These are phyloP conservation scores for Russula vinacea DNA, from an alignment of 768 basidiomycete genomes.

Conservation along the genomic window DNA sequence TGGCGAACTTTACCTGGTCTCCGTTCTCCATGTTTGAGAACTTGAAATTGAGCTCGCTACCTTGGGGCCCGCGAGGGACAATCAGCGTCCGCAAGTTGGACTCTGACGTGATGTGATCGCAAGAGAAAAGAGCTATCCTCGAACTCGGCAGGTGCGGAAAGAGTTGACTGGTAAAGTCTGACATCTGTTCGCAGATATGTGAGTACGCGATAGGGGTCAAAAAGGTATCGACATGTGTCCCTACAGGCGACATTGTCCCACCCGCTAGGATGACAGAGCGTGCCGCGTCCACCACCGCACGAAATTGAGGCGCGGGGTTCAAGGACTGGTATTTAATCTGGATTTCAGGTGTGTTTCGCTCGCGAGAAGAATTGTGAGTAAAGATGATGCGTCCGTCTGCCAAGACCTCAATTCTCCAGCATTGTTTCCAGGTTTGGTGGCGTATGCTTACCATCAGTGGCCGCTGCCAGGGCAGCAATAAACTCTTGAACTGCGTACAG, in stretches of 20 bases:
- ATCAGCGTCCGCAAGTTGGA: slow-evolving; percentile 75
- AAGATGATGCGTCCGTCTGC: slow-evolving; percentile 73
- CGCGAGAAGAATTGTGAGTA: slow-evolving; percentile 37
- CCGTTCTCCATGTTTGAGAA: slow-evolving; percentile 66
- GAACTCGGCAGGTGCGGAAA: slow-evolving; percentile 62
- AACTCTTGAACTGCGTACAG: slow-evolving; percentile 80
- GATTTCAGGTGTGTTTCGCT: slow-evolving; percentile 38
- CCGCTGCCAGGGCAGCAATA: slow-evolving; percentile 68
- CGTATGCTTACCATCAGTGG: slow-evolving; percentile 57
- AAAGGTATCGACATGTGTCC: slow-evolving; percentile 29
- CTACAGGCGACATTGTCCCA: slow-evolving; percentile 97
- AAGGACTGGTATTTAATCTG: slow-evolving; percentile 88
- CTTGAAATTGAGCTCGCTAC: slow-evolving; percentile 76
- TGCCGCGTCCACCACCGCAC: slow-evolving; percentile 77
- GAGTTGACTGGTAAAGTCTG: slow-evolving; percentile 80
- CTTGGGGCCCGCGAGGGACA: slow-evolving; percentile 69
- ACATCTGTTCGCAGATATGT: slow-evolving; percentile 53
- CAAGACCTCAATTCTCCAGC: neutral
- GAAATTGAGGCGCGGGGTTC: slow-evolving; percentile 85
- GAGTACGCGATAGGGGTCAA: neutral
- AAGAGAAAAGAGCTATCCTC: slow-evolving; percentile 77
- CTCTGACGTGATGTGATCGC: slow-evolving; percentile 86
- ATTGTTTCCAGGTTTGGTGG: neutral
- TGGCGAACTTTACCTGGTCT: slow-evolving; percentile 42
- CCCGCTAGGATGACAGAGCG: slow-evolving; percentile 88